Percentiles rank a stretch among this genome's conserved stretches.
These are phyloP conservation scores for Aspergillus aculeatus DNA, from an alignment of 2,329 filamentous ascomycete species.

Conservation along the genomic window DNA sequence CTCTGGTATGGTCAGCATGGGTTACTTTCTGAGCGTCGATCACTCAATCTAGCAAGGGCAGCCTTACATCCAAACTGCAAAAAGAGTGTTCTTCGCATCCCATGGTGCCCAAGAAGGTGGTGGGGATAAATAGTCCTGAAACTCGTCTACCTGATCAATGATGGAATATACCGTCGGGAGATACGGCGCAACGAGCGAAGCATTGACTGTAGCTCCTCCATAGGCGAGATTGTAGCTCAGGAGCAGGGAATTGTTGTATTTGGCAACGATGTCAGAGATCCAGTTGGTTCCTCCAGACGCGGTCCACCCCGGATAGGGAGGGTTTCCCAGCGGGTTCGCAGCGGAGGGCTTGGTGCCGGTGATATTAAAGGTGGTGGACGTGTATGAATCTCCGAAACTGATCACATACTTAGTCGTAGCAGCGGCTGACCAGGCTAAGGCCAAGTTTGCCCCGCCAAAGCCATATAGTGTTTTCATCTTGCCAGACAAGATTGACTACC, in stretches of 20 bases:
- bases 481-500: too few species aligned
- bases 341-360: constrained; percentile 10
- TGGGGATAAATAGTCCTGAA: background rate
- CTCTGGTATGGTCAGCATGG: background rate
- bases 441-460: too few species aligned
- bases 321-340: constrained; percentile 15
- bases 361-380: constrained; percentile 10
- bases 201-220: constrained; percentile 12
- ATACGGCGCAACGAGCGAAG: constrained; percentile 8
- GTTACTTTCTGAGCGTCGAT: too few species aligned
- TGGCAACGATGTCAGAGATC: constrained; percentile 7
- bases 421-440: background rate
- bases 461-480: too few species aligned
- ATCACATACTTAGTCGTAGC: constrained; percentile 6
- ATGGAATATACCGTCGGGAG: constrained; percentile 3
- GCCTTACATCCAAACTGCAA: constrained; percentile 12
- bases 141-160: constrained; percentile 13
- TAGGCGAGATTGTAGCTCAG: constrained; percentile 14
- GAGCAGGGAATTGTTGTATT: constrained; percentile 7
- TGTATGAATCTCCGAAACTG: constrained; percentile 14
- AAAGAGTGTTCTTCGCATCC: constrained; percentile 1
- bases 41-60: too few species aligned
- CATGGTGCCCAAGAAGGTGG: constrained; percentile 3
- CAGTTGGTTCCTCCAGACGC: constrained; percentile 12
- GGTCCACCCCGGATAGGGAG: constrained; percentile 11